Percentiles rank a stretch among this genome's conserved stretches.
Evolutionary conservation across 176 grass and related monocot genomes (phyloP).

Genomic region (Juncus inflexus): DNA sequence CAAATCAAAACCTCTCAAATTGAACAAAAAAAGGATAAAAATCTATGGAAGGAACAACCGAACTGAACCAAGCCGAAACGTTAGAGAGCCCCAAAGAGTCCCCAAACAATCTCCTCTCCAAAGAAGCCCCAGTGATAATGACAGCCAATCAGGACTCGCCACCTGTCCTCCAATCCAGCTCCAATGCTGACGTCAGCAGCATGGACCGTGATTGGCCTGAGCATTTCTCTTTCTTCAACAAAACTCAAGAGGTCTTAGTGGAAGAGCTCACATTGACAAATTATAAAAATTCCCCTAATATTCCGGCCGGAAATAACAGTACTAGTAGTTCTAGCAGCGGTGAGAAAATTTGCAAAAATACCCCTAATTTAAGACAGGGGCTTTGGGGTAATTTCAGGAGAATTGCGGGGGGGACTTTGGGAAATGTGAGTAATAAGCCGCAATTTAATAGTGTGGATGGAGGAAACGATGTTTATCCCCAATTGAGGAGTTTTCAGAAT

Average conservation of each 20-base stretch:
- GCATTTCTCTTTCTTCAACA: conserved; percentile 61
- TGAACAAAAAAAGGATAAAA: not conserved
- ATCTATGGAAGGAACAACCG: conserved; percentile 56
- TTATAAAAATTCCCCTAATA: conserved; percentile 39
- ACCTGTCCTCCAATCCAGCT: conserved; percentile 27
- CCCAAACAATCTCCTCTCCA: conserved; percentile 32
- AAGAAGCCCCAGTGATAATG: conserved; percentile 49
- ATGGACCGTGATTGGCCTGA: conserved; percentile 62
- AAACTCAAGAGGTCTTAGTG: conserved; percentile 44
- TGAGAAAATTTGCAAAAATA: conserved; percentile 26
- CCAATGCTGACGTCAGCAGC: conserved; percentile 20
- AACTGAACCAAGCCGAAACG: conserved; percentile 37
- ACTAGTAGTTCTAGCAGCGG: conserved; percentile 43
- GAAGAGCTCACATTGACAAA: conserved; percentile 86
- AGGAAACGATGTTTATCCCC: conserved; percentile 32
- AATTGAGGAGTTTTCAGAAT: conserved; percentile 33
- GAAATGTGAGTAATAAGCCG: conserved; percentile 24
- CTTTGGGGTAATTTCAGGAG: conserved; percentile 79
- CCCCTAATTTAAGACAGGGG: conserved; percentile 41
- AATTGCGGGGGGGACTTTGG: conserved; percentile 38
- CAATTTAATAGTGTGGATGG: conserved; percentile 25
- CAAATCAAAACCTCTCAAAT: conserved; percentile 5
- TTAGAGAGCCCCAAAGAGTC: conserved; percentile 22
- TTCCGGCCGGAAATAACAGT: conserved; percentile 23
- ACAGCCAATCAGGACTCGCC: conserved; percentile 31